phyloP scores from a whole-genome alignment of 148 eudicot species.

The Fagopyrum homotropicum region DNA sequence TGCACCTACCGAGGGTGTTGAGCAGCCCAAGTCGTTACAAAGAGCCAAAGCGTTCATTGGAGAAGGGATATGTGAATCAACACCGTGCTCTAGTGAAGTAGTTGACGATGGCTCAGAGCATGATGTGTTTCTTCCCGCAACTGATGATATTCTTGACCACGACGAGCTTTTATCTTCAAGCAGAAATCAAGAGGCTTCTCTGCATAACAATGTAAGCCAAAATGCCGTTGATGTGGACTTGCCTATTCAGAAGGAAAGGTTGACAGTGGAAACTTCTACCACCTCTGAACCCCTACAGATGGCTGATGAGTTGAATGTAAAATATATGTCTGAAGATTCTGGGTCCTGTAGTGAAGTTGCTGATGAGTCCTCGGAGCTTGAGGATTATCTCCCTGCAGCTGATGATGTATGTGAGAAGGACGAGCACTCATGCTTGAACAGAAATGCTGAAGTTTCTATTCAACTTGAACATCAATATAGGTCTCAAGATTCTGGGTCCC shows the following conservation, averaged over 20 bases:
- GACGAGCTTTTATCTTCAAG: slow-evolving; percentile 7
- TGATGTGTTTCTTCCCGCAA: slow-evolving; percentile 11
- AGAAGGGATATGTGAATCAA: slow-evolving; percentile 4
- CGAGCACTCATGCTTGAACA: neutral
- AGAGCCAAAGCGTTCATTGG: slow-evolving; percentile 1
- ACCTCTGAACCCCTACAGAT: slow-evolving; percentile 1
- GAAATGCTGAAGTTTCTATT: neutral
- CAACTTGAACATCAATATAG: neutral
- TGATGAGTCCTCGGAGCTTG: neutral
- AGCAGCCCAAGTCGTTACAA: neutral
- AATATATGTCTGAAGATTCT: neutral
- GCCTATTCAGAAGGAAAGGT: neutral
- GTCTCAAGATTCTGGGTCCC: neutral
- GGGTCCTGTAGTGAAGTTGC: neutral
- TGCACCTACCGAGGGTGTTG: neutral
- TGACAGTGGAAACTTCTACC: slow-evolving; percentile 4
- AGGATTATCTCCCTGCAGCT: neutral
- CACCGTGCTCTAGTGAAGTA: neutral
- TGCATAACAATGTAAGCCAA: neutral
- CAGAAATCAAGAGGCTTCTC: slow-evolving; percentile 4
- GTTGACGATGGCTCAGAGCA: slow-evolving; percentile 2
- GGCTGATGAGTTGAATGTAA: neutral
- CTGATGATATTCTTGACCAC: neutral
- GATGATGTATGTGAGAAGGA: slow-evolving; percentile 4
- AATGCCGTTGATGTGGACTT: neutral